Evolutionary conservation across 2,329 filamentous ascomycete species (phyloP).

Genomic region (Xylariaceae sp.): DNA sequence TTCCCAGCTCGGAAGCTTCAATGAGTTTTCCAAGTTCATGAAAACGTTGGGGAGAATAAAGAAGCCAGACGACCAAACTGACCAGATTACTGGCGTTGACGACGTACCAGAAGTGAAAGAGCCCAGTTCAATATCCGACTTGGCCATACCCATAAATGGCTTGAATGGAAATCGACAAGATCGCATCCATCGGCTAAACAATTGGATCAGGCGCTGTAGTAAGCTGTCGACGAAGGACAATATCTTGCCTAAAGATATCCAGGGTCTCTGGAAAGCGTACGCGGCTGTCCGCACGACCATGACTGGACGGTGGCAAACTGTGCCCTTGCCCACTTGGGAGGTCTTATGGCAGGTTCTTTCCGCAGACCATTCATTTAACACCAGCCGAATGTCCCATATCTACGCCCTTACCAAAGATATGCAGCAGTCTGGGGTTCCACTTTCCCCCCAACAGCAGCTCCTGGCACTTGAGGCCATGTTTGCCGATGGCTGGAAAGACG

Average conservation of each 20-base stretch:
- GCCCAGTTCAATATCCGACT: conserved; percentile 6
- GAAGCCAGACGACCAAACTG: conserved; percentile 29
- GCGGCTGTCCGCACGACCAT: conserved; percentile 42
- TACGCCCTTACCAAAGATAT: conserved; percentile 64
- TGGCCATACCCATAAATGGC: conserved; percentile 14
- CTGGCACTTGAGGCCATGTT: conserved; percentile 67
- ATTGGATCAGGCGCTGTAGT: conserved; percentile 23
- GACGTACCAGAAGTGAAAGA: not conserved
- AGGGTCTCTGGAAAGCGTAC: conserved; percentile 46
- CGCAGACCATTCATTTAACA: conserved; percentile 44
- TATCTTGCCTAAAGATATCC: conserved; percentile 15
- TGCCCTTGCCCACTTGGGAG: conserved; percentile 61
- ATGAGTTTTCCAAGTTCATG: conserved; percentile 22
- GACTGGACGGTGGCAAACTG: conserved; percentile 43
- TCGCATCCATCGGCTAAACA: conserved; percentile 23
- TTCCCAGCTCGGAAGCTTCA: conserved; percentile 30
- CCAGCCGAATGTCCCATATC: conserved; percentile 58
- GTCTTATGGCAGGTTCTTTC: conserved; percentile 62
- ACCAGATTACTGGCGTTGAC: conserved; percentile 9
- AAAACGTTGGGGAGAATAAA: conserved; percentile 27
- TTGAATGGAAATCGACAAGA: conserved; percentile 12
- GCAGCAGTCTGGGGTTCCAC: conserved; percentile 50
- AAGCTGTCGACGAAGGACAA: conserved; percentile 12
- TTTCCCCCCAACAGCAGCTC: conserved; percentile 58
- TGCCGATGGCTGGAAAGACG: conserved; percentile 54